Evolutionary conservation across 495 filamentous ascomycete genomes (phyloP).

Genomic region (Aspergillus egyptiacus): DNA sequence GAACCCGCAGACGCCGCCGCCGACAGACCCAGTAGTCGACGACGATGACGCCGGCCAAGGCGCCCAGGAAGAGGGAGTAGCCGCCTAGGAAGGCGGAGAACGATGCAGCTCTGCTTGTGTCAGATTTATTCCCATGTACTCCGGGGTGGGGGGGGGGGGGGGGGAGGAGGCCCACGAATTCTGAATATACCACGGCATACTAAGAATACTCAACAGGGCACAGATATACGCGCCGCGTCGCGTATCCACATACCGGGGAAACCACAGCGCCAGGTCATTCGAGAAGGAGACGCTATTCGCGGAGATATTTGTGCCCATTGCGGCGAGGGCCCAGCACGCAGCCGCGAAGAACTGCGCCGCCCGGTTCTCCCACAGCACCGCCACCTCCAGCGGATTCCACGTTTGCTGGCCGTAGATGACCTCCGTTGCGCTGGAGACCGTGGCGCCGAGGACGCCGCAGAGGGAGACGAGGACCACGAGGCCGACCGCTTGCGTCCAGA

Average conservation of each 20-base stretch:
- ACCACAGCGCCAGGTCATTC: conserved; percentile 55
- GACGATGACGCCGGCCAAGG: conserved; percentile 42
- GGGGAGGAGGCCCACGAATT: conserved; percentile 16
- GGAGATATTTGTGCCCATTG: conserved; percentile 55
- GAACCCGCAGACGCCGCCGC: conserved; percentile 26
- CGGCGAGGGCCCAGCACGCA: conserved; percentile 44
- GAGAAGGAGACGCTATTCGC: conserved; percentile 53
- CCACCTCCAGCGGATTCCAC: conserved; percentile 53
- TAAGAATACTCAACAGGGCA: conserved; percentile 29
- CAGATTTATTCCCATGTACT: no score
- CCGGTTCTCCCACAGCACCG: conserved; percentile 46
- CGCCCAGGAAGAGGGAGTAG: conserved; percentile 43
- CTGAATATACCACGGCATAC: conserved; percentile 48
- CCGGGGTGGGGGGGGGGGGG: neutral
- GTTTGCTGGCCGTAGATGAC: conserved; percentile 47
- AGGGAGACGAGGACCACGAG: conserved; percentile 56
- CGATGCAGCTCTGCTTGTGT: conserved; percentile 22
- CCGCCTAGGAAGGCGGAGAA: conserved; percentile 43
- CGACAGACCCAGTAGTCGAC: conserved; percentile 43
- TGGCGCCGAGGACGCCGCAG: conserved; percentile 46
- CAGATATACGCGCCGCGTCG: conserved; percentile 35
- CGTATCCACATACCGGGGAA: conserved; percentile 55
- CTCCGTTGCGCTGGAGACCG: conserved; percentile 46
- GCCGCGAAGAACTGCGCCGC: conserved; percentile 53
- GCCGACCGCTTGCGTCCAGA: conserved; percentile 48